Base-by-base conservation (phyloP, 768 basidiomycete genomes). In the Cyathus striatus region DNA sequence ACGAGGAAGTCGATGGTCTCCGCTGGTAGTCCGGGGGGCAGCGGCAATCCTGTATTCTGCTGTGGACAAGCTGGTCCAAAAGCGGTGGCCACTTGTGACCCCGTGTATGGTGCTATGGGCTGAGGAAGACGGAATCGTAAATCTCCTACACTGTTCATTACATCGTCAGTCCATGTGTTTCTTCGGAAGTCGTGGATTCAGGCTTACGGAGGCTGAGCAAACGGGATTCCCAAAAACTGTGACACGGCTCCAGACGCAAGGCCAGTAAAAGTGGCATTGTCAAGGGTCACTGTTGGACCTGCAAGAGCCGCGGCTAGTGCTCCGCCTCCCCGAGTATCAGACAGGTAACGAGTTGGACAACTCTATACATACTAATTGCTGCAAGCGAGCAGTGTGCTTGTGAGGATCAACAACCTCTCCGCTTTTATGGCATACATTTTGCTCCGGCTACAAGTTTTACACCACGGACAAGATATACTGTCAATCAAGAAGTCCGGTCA, bases 31-130 rank as follows among this genome's bases (percentile, higher is more conserved):
- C 58, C 56, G 2, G 54, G 50, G n/a, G 59, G 53, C 2, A 60
- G 26, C 2, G 68, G 65, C 6, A 68, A 48, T n/a, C 48, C 48
- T 2, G 63, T 42, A 18, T 55, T 53, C 46, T 73, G 71, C 38
- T 75, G 72, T 3, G 72, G 72, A 44, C 76, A 80, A n/a, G 72
- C 58, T 7, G 64, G 62, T 0, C 75, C 76, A 47, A 66, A 73
- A 0, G 55, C 45, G 1, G 62, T 69, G 4, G 69, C 76, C 23
- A 54, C 54, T 36, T 65, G 53, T 9, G 50, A 57, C 13, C 65
- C 65, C 2, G 42, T 64, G 50, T 75, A 76, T 13, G 66, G 49
- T 1, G 56, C 40, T 18, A 66, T 54, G 0, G 72, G 44, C 35
- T 62, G 59, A 1, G 76, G 73, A 3, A 72, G 57, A 34, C 62